These are phyloP conservation scores for Apiospora hydei DNA, from an alignment of 2,329 filamentous ascomycete genomes.

Conservation along the genomic window DNA sequence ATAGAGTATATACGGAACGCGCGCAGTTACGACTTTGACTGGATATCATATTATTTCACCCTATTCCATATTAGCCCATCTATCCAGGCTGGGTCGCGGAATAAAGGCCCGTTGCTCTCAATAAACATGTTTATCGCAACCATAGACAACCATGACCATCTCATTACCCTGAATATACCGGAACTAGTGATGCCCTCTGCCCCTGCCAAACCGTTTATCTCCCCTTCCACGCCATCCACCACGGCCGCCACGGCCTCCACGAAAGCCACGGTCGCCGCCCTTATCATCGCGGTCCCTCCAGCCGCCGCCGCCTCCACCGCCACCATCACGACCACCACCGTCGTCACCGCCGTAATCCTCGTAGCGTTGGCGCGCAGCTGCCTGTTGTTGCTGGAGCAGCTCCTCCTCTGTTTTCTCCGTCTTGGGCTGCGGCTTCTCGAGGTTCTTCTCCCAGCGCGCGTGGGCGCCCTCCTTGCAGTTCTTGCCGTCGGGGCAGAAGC, in stretches of 20 bases:
- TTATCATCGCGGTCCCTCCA: slow-evolving; percentile 41
- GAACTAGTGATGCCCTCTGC: slow-evolving; percentile 40
- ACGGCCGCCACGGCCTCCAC: slow-evolving; percentile 45
- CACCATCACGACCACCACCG: slow-evolving; percentile 47
- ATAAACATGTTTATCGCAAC: not conserved
- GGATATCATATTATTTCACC: too few relatives aligned
- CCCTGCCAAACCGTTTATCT: slow-evolving; percentile 44
- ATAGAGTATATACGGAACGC: too few relatives aligned
- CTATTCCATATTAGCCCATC: too few relatives aligned
- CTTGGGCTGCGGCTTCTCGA: slow-evolving; percentile 79
- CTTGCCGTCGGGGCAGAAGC: slow-evolving; percentile 87
- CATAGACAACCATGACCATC: not conserved
- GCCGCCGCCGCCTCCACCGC: slow-evolving; percentile 40
- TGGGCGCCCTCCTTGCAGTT: slow-evolving; percentile 83
- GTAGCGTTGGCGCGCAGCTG: slow-evolving; percentile 49
- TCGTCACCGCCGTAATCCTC: slow-evolving; percentile 43
- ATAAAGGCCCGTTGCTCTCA: not conserved
- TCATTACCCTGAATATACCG: not conserved
- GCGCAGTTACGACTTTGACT: too few relatives aligned
- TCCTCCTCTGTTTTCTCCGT: slow-evolving; percentile 64
- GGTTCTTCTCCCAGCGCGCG: slow-evolving; percentile 78
- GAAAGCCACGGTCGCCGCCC: slow-evolving; percentile 41
- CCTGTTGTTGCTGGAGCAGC: slow-evolving; percentile 40
- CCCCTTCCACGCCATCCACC: slow-evolving; percentile 41
- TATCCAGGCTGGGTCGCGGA: too few relatives aligned